These are phyloP conservation scores for Herpetospermum pedunculosum DNA, from an alignment of 306 rosid genomes.

Conservation along the genomic window DNA sequence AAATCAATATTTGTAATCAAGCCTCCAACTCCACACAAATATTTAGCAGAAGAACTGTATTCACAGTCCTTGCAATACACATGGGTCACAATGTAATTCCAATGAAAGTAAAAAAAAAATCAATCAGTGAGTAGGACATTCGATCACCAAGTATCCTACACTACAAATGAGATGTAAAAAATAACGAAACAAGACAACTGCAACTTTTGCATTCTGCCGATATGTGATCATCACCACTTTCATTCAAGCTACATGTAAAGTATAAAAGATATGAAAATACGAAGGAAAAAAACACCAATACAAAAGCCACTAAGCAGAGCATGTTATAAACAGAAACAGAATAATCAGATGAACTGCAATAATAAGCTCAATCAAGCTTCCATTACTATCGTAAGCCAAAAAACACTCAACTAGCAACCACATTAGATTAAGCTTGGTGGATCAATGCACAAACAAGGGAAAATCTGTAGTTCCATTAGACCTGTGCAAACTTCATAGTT, in stretches of 20 bases:
- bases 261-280: not conserved
- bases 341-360: not conserved
- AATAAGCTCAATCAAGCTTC: not conserved
- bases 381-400: not conserved
- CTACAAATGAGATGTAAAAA: not conserved
- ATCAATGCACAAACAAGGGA: not conserved
- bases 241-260: not conserved
- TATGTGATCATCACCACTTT: not conserved
- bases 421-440: not conserved
- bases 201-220: not conserved
- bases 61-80: not conserved
- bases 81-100: not conserved
- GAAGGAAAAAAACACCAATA: not conserved
- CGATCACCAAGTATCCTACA: not conserved
- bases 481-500: not conserved
- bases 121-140: not conserved
- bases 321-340: not conserved
- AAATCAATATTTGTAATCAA: not conserved
- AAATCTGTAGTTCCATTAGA: not conserved
- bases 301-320: not conserved
- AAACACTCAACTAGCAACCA: not conserved
- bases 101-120: not conserved
- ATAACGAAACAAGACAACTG: not conserved
- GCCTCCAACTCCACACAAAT: not conserved
- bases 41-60: not conserved